Conservation (phyloP, 179 eudicot species). For the Sideroxylon spinosum region DNA sequence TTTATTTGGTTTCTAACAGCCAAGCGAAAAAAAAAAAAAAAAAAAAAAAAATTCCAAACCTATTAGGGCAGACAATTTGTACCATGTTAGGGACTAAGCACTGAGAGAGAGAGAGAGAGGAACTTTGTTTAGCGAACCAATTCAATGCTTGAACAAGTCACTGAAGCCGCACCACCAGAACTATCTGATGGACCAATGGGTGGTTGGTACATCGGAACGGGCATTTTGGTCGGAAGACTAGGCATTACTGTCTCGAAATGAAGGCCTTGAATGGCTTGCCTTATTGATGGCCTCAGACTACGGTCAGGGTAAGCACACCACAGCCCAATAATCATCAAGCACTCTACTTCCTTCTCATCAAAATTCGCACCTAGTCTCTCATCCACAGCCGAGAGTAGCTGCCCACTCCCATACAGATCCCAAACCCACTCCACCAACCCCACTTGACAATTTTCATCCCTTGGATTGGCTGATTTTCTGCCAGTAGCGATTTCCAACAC, state of each 20-base stretch:
- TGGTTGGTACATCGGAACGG: conserved; percentile 16
- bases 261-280: conserved; percentile 30
- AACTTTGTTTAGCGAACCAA: no score
- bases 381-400: conserved; percentile 24
- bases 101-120: no score
- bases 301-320: conserved; percentile 42
- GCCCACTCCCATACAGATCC: conserved; percentile 28
- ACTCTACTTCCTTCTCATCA: background rate
- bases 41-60: no score
- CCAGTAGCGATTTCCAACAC: conserved; percentile 34
- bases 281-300: conserved; percentile 33
- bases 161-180: no score
- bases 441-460: background rate
- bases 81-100: no score
- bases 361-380: background rate
- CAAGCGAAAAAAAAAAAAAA: no score
- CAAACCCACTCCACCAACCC: conserved; percentile 36
- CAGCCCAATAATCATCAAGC: conserved; percentile 23
- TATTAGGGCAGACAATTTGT: no score
- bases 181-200: no score
- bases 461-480: conserved; percentile 1
- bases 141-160: no score
- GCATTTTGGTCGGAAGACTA: conserved; percentile 7
- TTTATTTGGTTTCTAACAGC: no score
- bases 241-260: conserved; percentile 13